Evolutionary conservation across 495 filamentous ascomycete genomes (phyloP).

Genomic region (Parachaetomium inaequale): DNA sequence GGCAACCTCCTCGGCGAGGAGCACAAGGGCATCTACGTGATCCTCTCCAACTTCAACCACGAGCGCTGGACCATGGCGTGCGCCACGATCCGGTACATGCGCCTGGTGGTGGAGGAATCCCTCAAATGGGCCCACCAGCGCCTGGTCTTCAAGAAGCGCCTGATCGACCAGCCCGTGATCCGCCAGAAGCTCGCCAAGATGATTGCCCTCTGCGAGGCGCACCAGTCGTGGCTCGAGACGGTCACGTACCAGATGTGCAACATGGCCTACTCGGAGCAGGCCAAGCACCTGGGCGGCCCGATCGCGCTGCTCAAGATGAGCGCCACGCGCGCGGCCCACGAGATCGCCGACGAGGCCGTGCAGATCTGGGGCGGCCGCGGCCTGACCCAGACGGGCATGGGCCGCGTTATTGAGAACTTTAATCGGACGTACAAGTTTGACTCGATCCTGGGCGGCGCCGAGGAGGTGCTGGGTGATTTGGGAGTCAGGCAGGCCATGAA

Average conservation of each 20-base stretch:
- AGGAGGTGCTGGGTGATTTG: slow-evolving; percentile 79
- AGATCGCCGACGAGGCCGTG: slow-evolving; percentile 75
- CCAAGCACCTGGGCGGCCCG: slow-evolving; percentile 71
- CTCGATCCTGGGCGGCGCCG: slow-evolving; percentile 78
- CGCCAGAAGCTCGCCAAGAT: slow-evolving; percentile 85
- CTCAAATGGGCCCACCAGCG: slow-evolving; percentile 89
- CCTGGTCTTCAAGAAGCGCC: slow-evolving; percentile 76
- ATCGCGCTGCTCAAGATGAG: slow-evolving; percentile 82
- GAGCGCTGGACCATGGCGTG: slow-evolving; percentile 68
- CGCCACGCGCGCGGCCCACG: slow-evolving; percentile 69
- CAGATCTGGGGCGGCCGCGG: slow-evolving; percentile 86
- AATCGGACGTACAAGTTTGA: slow-evolving; percentile 86
- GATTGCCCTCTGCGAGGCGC: slow-evolving; percentile 76
- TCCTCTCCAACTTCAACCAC: slow-evolving; percentile 85
- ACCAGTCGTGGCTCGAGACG: slow-evolving; percentile 82
- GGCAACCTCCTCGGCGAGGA: slow-evolving; percentile 78
- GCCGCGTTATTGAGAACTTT: slow-evolving; percentile 74
- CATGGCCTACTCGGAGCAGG: slow-evolving; percentile 75
- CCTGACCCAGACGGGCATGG: slow-evolving; percentile 80
- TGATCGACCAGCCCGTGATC: slow-evolving; percentile 83
- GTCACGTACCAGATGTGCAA: slow-evolving; percentile 81
- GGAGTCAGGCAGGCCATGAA: slow-evolving; percentile 80
- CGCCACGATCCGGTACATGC: slow-evolving; percentile 60
- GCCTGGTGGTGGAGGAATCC: slow-evolving; percentile 75
- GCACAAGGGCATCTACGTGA: slow-evolving; percentile 84